Base-by-base conservation (phyloP, 257 asterid genomes). In the Fraxinus quadrangulata region DNA sequence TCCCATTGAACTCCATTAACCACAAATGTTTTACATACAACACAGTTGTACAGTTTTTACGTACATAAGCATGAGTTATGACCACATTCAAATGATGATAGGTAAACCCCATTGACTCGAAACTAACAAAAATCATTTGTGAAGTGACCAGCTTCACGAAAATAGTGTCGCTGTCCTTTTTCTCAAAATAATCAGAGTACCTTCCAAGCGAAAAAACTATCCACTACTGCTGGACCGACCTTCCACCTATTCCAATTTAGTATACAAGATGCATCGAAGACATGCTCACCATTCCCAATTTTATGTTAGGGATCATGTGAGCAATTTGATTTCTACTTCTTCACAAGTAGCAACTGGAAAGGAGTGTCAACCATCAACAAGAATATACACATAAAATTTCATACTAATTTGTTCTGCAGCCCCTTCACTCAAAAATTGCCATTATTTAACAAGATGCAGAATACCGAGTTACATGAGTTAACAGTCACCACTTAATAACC, bases 191-290 rank as follows among this genome's bases (percentile, higher is more conserved):
- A 47, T 14, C n/a, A 3, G 56, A 47, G n/a, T 47, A 47, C 56
- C 51, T 45, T 45, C 51, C 4, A 14, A 47, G n/a, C 6, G 6
- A 47, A 47, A 47, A 47, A 47, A 14, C 56, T 30, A 77, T 39
- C 70, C 70, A 14, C 70, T 37, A 31, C 73, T 70, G 42, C 11
- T 63, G 51, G 0, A 23, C 47, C 63, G 70, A 67, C 45, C 71
- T 61, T 71, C 54, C 30, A 68, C 30, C 21, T 24, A n/a, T 59
- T 24, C 68, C 54, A 49, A 34, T 51, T 28, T 47, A 31, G 56
- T 11, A 26, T 65, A 24, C 63, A 21, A 12, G n/a, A 63, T 3
- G 1, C 59, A 14, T 16, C 0, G 6, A 47, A 47, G 7, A 47
- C 59, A 16, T 16, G 21, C 59, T 47, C 21, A 13, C 1, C 21